These are phyloP conservation scores for Floccularia luteovirens DNA, from an alignment of 768 basidiomycete genomes.

Conservation along the genomic window DNA sequence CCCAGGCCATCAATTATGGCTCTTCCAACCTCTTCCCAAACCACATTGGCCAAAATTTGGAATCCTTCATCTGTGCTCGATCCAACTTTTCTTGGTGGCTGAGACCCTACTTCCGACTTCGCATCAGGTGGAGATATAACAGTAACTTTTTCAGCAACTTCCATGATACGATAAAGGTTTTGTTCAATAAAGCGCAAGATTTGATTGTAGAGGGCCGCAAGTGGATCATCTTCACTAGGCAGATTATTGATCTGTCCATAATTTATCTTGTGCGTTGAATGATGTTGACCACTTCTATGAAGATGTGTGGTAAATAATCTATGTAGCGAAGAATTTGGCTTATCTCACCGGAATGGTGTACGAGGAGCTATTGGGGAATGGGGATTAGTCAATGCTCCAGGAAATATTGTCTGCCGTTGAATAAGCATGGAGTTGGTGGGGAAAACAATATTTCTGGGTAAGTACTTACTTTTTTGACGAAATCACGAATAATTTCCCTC, in stretches of 20 bases:
- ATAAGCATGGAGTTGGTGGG: not conserved
- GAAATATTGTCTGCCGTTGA: conserved; percentile 60
- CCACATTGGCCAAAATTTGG: conserved; percentile 79
- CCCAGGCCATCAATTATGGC: conserved; percentile 86
- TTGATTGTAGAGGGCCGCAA: conserved; percentile 75
- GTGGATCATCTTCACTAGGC: conserved; percentile 58
- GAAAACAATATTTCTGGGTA: conserved; percentile 1
- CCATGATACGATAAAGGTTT: conserved; percentile 69
- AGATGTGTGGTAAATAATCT: conserved; percentile 47
- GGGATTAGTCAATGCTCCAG: conserved; percentile 58
- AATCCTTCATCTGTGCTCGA: conserved; percentile 36
- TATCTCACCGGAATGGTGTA: conserved; percentile 50
- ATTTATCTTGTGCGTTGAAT: conserved; percentile 26
- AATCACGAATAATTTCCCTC: conserved; percentile 61
- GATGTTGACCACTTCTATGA: conserved; percentile 47
- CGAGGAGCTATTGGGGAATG: conserved; percentile 73
- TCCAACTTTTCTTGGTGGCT: not conserved
- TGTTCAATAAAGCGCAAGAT: conserved; percentile 76
- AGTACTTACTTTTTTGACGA: conserved; percentile 61
- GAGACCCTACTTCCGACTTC: conserved; percentile 2
- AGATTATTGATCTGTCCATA: conserved; percentile 42
- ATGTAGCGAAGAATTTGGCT: too few species aligned
- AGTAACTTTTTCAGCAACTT: conserved; percentile 62
- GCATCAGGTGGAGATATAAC: conserved; percentile 9
- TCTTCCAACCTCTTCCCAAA: conserved; percentile 81